Base-by-base conservation (phyloP, 345 rosid genomes). In the Capsella bursapastoris region DNA sequence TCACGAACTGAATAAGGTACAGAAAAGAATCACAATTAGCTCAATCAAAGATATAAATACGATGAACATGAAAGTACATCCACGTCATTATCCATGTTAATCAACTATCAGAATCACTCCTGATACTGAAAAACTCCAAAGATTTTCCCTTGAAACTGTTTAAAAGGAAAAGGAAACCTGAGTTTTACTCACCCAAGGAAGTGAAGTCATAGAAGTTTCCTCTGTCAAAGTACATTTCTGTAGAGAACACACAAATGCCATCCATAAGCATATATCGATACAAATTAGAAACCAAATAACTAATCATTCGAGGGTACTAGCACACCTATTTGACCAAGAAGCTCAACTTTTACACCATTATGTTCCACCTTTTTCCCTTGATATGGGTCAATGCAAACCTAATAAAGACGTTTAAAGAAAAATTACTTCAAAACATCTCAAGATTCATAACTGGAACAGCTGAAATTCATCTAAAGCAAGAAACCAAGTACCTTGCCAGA, bases 141-240 rank as follows among this genome's bases (percentile, higher is more conserved):
- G 58, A 12, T 53, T 53, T 28, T 28, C 15, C 16, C 16, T 38
- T 6, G 32, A 59, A 15, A 3, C 25, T 37, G 13, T 16, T 60
- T 44, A 11, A 2, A 22, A 45, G 40, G 58, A 35, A 50, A 47
- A 37, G 0, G 6, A 16, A 73, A 64, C 22, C 62, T 40, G 41
- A 74, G 60, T 13, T 48, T 6, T 43, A 83, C 98, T 83, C 70
- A 95, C 98, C 99, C 64, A 95, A 96, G 44, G 99, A 95, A 68
- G 98, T 89, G 61, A 95, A 95, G 79, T 95, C 97, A 68, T 95
- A 95, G 83, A 89, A 95, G 80, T 89, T 92, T 68, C 97, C 98
- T 81, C 88, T 83, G 89, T 95, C 98, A 73, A 95, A 92, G 75
- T 85, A 92, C 93, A 95, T 90, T 85, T 95, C 99, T 95, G 97